These are phyloP conservation scores for Furcasterigmium furcatum DNA, from an alignment of 2,329 filamentous ascomycete genomes.

Conservation along the genomic window DNA sequence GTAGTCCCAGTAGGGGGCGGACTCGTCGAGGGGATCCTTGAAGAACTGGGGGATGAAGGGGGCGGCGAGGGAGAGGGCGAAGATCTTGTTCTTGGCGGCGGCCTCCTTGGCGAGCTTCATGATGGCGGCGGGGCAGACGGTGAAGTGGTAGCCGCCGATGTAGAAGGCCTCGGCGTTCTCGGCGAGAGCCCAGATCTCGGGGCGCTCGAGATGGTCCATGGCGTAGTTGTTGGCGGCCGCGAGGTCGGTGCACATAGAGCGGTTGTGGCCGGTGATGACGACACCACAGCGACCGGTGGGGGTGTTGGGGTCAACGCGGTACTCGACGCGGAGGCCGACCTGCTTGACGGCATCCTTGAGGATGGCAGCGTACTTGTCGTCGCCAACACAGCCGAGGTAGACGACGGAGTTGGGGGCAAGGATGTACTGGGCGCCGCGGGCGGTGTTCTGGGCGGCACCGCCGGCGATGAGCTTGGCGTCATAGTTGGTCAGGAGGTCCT, in stretches of 20 bases:
- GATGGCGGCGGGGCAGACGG: conserved; percentile 88
- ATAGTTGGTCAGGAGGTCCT: conserved; percentile 89
- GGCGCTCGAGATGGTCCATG: conserved; percentile 85
- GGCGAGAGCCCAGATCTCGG: conserved; percentile 87
- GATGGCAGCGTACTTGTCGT: conserved; percentile 92
- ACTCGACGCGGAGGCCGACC: conserved; percentile 89
- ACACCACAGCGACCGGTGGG: conserved; percentile 94
- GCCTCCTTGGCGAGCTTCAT: conserved; percentile 89
- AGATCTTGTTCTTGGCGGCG: conserved; percentile 82
- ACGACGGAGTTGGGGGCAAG: conserved; percentile 85
- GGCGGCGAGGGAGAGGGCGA: conserved; percentile 87
- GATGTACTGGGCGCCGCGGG: conserved; percentile 93
- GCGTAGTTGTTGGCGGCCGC: conserved; percentile 97
- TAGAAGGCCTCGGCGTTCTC: conserved; percentile 88
- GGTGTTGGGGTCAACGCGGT: conserved; percentile 80
- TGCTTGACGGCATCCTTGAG: conserved; percentile 82
- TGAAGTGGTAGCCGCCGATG: conserved; percentile 95
- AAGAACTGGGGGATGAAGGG: conserved; percentile 98
- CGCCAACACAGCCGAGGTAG: conserved; percentile 90
- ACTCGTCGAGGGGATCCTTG: conserved; percentile 88
- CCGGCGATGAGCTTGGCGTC: conserved; percentile 93
- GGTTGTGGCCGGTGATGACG: conserved; percentile 94
- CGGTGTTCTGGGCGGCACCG: conserved; percentile 96
- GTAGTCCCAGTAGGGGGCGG: conserved; percentile 90
- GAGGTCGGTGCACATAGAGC: conserved; percentile 91